These are phyloP conservation scores for Verticillium tricorpus DNA, from an alignment of 2,329 filamentous ascomycete species.

Conservation along the genomic window DNA sequence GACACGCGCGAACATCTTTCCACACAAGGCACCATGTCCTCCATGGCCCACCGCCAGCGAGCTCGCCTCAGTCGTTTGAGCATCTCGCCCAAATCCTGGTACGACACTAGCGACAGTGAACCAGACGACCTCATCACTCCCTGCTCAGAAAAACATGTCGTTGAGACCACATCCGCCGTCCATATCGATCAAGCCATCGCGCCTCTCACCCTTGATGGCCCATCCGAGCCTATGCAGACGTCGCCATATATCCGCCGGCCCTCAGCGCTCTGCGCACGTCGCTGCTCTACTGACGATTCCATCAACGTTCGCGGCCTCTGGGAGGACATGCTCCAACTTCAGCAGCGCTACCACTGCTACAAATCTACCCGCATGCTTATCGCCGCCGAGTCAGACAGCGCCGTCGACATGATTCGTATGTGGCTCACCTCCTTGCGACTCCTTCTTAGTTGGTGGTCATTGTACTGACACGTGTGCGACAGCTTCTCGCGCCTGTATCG, in stretches of 20 bases:
- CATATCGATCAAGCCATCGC: background rate
- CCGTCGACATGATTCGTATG: conserved; percentile 13
- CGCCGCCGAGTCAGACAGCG: conserved; percentile 8
- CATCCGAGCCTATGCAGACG: background rate
- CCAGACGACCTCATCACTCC: background rate
- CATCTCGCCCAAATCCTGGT: background rate
- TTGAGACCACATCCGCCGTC: background rate
- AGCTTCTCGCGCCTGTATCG: conserved; percentile 18
- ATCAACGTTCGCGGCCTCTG: conserved; percentile 11
- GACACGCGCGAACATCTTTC: background rate
- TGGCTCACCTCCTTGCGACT: background rate
- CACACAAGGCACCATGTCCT: background rate
- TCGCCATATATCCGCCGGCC: background rate
- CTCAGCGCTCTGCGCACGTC: conserved; percentile 1
- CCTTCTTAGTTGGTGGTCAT: accelerated
- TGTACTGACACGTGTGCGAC: background rate
- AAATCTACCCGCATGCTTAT: conserved; percentile 15
- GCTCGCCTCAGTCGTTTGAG: background rate
- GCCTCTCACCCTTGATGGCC: background rate
- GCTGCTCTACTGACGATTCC: conserved; percentile 7
- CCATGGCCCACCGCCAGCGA: background rate
- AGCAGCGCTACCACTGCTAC: conserved; percentile 14
- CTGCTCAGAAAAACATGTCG: background rate
- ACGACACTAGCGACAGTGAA: background rate
- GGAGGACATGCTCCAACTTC: conserved; percentile 13